phyloP scores from a whole-genome alignment of 176 grass and related monocot species.

The Cocos nucifera region DNA sequence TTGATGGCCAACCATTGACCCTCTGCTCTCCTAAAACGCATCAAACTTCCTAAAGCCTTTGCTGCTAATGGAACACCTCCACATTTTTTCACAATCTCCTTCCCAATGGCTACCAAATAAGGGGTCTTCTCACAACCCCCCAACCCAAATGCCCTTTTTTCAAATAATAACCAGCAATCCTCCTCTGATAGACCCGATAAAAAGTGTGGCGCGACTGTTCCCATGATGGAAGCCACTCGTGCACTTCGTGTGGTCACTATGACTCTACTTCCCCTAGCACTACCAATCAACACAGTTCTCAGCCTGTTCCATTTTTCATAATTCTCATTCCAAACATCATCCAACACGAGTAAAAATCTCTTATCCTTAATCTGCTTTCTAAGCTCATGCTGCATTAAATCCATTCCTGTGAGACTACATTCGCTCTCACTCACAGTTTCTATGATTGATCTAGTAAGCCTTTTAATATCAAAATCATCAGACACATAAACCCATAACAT shows the following conservation, averaged over 20 bases:
- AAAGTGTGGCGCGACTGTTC: background rate
- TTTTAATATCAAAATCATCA: background rate
- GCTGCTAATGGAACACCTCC: constrained; percentile 19
- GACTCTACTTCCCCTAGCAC: constrained; percentile 15
- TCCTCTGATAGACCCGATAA: background rate
- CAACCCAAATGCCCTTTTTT: background rate
- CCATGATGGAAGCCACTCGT: constrained; percentile 12
- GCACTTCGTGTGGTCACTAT: constrained; percentile 21
- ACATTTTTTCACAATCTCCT: constrained; percentile 13
- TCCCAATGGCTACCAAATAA: constrained; percentile 15
- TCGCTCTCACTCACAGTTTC: background rate
- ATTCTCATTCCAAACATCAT: constrained; percentile 27
- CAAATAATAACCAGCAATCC: constrained; percentile 3
- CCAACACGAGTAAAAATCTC: constrained; percentile 23
- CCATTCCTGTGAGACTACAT: background rate
- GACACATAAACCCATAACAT: constrained; percentile 5
- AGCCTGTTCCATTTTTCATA: constrained; percentile 13
- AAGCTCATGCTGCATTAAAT: background rate
- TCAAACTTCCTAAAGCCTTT: constrained; percentile 19
- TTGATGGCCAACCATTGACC: constrained; percentile 1
- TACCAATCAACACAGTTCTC: constrained; percentile 1
- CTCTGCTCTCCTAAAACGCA: background rate
- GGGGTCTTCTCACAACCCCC: background rate
- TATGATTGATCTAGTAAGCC: background rate
- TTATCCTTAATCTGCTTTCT: background rate